Conservation (phyloP, 805 yeast species). For the Candida morakotiae region DNA sequence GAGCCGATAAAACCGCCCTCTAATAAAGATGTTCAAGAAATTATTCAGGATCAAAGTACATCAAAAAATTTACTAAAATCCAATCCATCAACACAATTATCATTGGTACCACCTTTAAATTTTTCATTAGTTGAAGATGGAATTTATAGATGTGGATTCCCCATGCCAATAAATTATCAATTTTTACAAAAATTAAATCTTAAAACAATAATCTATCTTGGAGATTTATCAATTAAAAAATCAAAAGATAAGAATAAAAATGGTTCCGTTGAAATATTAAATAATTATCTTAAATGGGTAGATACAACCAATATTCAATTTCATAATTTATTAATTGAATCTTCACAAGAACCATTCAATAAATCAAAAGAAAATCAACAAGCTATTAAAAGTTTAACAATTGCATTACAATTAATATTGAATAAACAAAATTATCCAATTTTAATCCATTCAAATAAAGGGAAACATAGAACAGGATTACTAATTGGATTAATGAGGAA, state of each 20-base stretch:
- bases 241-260: slow-evolving; percentile 27
- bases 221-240: slow-evolving; percentile 46
- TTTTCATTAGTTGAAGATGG: slow-evolving; percentile 86
- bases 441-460: slow-evolving; percentile 88
- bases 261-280: slow-evolving; percentile 47
- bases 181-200: slow-evolving; percentile 67
- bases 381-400: slow-evolving; percentile 45
- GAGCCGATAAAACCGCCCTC: too few species aligned
- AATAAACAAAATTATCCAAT: slow-evolving; percentile 78
- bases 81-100: slow-evolving; percentile 5
- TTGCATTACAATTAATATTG: slow-evolving; percentile 53
- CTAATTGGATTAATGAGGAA: slow-evolving; percentile 89
- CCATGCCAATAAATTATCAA: slow-evolving; percentile 80
- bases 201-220: slow-evolving; percentile 76
- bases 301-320: slow-evolving; percentile 46
- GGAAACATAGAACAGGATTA: slow-evolving; percentile 95
- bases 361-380: slow-evolving; percentile 44
- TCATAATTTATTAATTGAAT: slow-evolving; percentile 59
- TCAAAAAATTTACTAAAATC: slow-evolving; percentile 1
- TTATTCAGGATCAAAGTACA: slow-evolving; percentile 3
- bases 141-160: slow-evolving; percentile 90
- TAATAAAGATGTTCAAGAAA: slow-evolving; percentile 1
- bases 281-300: slow-evolving; percentile 71
- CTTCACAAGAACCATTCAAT: slow-evolving; percentile 74
- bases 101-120: slow-evolving; percentile 80